Conservation (phyloP, 768 basidiomycete genomes). For the Piloderma croceum region DNA sequence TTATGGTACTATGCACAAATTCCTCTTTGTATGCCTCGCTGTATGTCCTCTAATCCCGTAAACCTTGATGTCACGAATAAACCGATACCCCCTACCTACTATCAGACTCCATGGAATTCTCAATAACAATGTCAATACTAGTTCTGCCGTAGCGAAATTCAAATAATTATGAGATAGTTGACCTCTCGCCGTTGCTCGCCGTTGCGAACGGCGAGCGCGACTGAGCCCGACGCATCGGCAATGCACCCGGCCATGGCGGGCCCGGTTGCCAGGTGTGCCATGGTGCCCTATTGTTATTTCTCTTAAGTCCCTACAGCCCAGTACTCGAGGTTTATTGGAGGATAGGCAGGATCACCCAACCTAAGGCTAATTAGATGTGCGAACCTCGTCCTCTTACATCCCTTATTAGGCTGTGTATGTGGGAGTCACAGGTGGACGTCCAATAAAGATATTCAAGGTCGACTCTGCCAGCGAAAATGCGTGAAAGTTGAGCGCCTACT, state of each 20-base stretch:
- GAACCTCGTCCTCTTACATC: neutral
- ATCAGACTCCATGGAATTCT: neutral
- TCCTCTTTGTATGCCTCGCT: too few species aligned
- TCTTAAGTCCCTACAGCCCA: neutral
- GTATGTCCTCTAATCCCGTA: too few species aligned
- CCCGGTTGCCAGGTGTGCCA: neutral
- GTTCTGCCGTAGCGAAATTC: neutral
- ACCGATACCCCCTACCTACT: too few species aligned
- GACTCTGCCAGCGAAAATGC: too few species aligned
- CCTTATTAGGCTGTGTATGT: neutral
- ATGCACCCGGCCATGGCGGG: neutral
- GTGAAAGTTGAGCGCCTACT: too few species aligned
- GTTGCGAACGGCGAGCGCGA: neutral
- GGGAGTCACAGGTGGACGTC: slow-evolving; percentile 2
- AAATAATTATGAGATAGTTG: neutral
- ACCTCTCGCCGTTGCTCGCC: neutral
- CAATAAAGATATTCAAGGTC: neutral
- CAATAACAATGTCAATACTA: neutral
- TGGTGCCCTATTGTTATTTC: neutral
- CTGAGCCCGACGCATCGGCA: neutral
- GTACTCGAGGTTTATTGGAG: neutral
- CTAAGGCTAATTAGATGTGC: neutral
- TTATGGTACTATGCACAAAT: too few species aligned
- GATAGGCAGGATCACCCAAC: neutral
- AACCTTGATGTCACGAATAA: too few species aligned